Evolutionary conservation across 805 yeast genomes (phyloP).

Genomic region (Millerozyma miso): DNA sequence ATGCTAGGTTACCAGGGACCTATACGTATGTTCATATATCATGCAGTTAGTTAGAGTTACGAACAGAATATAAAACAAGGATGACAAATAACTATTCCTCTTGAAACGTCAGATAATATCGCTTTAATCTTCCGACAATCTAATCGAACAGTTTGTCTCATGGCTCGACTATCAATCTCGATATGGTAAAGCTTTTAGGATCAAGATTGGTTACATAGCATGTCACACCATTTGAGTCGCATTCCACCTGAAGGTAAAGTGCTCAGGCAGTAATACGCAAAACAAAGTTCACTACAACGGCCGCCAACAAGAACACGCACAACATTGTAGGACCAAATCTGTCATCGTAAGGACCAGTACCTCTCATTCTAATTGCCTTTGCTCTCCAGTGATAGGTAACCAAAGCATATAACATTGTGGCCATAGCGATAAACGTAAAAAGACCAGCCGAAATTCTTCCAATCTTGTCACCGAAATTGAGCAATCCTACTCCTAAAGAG

Average conservation of each 20-base stretch:
- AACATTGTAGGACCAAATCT: constrained; percentile 97
- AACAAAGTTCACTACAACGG: constrained; percentile 89
- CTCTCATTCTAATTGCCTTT: constrained; percentile 94
- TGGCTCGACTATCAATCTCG: too few relatives aligned
- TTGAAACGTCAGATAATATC: too few relatives aligned
- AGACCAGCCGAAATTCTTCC: constrained; percentile 92
- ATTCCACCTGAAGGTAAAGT: too few relatives aligned
- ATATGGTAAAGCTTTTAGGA: too few relatives aligned
- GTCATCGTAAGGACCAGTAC: constrained; percentile 99
- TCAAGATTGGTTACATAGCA: too few relatives aligned
- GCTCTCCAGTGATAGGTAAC: constrained; percentile 99
- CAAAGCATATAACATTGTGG: constrained; percentile 93
- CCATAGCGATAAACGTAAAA: constrained; percentile 95
- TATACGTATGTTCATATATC: not conserved
- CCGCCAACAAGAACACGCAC: constrained; percentile 86
- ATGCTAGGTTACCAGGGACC: not conserved
- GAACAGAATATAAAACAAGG: too few relatives aligned
- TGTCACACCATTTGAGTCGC: too few relatives aligned
- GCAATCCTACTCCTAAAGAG: constrained; percentile 90
- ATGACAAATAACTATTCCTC: too few relatives aligned
- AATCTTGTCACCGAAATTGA: constrained; percentile 92
- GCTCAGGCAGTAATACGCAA: constrained; percentile 63
- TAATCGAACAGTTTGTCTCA: too few relatives aligned
- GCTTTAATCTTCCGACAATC: too few relatives aligned
- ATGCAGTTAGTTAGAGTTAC: too few relatives aligned